Evolutionary conservation across 345 rosid genomes (phyloP).

Genomic region (Corchorus olitorius): DNA sequence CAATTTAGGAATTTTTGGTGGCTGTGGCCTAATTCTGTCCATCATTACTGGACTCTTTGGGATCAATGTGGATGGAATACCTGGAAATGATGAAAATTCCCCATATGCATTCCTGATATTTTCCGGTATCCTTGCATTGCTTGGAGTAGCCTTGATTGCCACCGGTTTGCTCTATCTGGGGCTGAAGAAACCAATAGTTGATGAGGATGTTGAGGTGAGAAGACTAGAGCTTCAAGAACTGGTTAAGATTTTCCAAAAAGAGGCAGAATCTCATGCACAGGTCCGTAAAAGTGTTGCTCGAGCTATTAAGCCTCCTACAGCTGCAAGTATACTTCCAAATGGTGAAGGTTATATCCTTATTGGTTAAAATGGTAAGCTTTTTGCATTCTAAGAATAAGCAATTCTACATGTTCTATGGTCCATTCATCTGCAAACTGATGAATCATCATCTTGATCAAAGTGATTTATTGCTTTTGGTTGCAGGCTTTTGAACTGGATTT

Average conservation of each 20-base stretch:
- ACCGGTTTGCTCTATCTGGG: conserved; percentile 58
- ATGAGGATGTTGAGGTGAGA: conserved; percentile 48
- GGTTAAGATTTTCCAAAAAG: conserved; percentile 56
- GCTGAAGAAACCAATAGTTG: conserved; percentile 49
- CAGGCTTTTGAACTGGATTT: not conserved
- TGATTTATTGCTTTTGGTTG: not conserved
- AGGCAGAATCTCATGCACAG: conserved; percentile 68
- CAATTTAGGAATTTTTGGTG: conserved; percentile 69
- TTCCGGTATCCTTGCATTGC: conserved; percentile 41
- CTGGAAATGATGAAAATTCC: conserved; percentile 40
- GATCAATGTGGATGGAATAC: conserved; percentile 71
- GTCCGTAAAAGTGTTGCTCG: conserved; percentile 41
- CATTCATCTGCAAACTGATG: too few relatives aligned
- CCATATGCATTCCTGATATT: conserved; percentile 54
- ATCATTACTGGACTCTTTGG: conserved; percentile 66
- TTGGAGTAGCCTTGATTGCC: conserved; percentile 45
- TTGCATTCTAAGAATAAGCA: too few relatives aligned
- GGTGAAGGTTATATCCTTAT: conserved; percentile 48
- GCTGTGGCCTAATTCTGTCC: conserved; percentile 61
- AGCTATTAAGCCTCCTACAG: conserved; percentile 38
- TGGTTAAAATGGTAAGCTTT: conserved; percentile 27
- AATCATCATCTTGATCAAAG: too few relatives aligned
- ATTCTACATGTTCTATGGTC: too few relatives aligned
- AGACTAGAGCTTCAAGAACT: conserved; percentile 61
- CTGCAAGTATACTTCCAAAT: conserved; percentile 37